Evolutionary conservation across 306 rosid species (phyloP), one percentile per base, ranked within the genome.

Genomic region (Argentina anserina): DNA sequence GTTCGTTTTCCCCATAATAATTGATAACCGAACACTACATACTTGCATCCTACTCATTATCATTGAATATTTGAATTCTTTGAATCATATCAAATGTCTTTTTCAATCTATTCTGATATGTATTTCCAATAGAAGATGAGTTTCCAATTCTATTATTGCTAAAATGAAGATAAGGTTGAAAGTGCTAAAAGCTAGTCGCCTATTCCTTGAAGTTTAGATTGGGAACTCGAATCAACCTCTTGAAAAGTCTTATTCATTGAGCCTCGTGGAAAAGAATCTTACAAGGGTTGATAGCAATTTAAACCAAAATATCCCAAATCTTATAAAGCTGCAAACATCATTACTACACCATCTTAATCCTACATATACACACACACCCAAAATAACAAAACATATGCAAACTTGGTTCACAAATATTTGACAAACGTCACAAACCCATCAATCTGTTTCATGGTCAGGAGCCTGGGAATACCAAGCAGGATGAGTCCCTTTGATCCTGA

Each of bases 391-490:
- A 23, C 37, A 58, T 14, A 7, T 59, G 11, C n/a, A 58, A 20
- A 3, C 37, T 5, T 26, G 0, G 37, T 1, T 9, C 20, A 28
- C 64, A 6, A 14, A 64, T 39, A 14, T 14, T 9, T 7, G 36
- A 8, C n/a, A 5, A 3, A 33, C 5, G 9, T 37, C 14, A 62
- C 13, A 6, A 23, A 6, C 28, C n/a, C 28, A 73, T 87, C 87
- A 93, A 84, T 87, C 97, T 5, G 94, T 89, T 81, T 90, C 90
- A 70, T 93, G 97, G 40, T 93, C 97, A 13, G 98, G 98, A 21
- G 80, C 80, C 42, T 78, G 87, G 37, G 98, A 83, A 73, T 82
- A 91, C 97, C 98, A 93, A 3, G 94, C 94, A 73, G 98, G 94
- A 62, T 49, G 82, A 37, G 79, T 84, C 1, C 98, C 98, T 71